These are phyloP conservation scores for Fraxinus floribunda DNA, from an alignment of 305 asterid genomes.

Conservation along the genomic window DNA sequence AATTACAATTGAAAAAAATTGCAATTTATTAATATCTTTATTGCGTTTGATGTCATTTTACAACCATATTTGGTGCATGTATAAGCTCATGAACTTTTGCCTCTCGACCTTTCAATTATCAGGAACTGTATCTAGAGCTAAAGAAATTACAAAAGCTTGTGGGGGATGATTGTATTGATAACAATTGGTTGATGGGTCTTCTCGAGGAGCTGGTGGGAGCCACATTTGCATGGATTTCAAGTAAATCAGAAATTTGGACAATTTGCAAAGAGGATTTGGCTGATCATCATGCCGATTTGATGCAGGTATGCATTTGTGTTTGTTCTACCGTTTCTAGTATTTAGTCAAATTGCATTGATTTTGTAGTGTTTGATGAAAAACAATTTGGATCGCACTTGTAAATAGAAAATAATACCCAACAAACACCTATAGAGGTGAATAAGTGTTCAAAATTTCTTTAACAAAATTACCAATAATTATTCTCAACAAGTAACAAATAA, in stretches of 20 bases:
- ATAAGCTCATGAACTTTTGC: slow-evolving; percentile 16
- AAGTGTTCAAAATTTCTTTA: background rate
- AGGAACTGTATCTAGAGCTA: slow-evolving; percentile 65
- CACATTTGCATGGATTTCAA: slow-evolving; percentile 40
- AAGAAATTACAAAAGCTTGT: slow-evolving; percentile 55
- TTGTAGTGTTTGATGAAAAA: background rate
- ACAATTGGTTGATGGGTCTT: slow-evolving; percentile 46
- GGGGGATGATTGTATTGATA: slow-evolving; percentile 45
- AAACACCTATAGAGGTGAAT: background rate
- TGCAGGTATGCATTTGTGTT: slow-evolving; percentile 45
- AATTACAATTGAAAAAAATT: too few species aligned
- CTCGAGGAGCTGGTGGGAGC: slow-evolving; percentile 49
- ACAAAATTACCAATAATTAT: background rate
- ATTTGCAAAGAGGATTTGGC: slow-evolving; percentile 27
- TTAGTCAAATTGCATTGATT: background rate
- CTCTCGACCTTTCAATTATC: slow-evolving; percentile 20
- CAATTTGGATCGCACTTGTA: background rate
- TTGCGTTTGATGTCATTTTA: background rate
- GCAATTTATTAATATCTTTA: background rate
- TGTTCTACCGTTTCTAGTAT: background rate
- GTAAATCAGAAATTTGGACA: slow-evolving; percentile 32
- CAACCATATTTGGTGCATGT: background rate
- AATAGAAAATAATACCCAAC: background rate
- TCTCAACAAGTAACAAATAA: background rate
- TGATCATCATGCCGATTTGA: slow-evolving; percentile 29